Base-by-base conservation (phyloP, 2,329 filamentous ascomycete species). In the Pseudopithomyces maydicus region DNA sequence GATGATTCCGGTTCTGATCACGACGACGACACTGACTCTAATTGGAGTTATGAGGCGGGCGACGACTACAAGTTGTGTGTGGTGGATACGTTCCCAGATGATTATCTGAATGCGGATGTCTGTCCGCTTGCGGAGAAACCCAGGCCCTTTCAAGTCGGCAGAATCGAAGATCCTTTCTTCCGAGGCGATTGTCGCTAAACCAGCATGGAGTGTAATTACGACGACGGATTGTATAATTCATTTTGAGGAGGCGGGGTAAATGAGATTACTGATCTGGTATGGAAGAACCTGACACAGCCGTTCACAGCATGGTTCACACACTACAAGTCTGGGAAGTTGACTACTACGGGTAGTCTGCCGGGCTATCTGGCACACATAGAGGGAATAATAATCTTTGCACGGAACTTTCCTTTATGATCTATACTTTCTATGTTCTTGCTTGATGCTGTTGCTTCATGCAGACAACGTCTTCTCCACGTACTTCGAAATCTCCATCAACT, bases 401-500 rank as follows among this genome's bases (percentile, higher is more conserved):
- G 5, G 26, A 29, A 8, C 5, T 29, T 29, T 29, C 26, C 26
- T 29, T 8, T 8, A 29, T 29, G 26, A 5, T 29, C 8, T 29
- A 29, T 8, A 5, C 5, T 8, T 4, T 29, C 26, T 8, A 29
- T 29, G 26, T 45, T 2, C 15, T 17, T 4, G 12, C n/a, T 10
- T 20, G 3, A 20, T n/a, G 19, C 14, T 23, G n/a, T 11, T 10
- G 4, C 19, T 39, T 39, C 26, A 43, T 33, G 52, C 47, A 26
- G 56, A 53, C 17, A 69, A 15, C 8, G 65, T 42, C 1, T 35
- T 55, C 29, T 73, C 69, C 11, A 78, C 69, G 6, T 73, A 61
- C 45, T 68, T 71, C 65, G 77, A 67, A 26, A 75, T 64, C 39
- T 74, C 65, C 12, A 78, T 49, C 48, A 78, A 39, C 56, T 82